phyloP scores from a whole-genome alignment of 2,329 filamentous ascomycete genomes.

The Thyridium curvatum region DNA sequence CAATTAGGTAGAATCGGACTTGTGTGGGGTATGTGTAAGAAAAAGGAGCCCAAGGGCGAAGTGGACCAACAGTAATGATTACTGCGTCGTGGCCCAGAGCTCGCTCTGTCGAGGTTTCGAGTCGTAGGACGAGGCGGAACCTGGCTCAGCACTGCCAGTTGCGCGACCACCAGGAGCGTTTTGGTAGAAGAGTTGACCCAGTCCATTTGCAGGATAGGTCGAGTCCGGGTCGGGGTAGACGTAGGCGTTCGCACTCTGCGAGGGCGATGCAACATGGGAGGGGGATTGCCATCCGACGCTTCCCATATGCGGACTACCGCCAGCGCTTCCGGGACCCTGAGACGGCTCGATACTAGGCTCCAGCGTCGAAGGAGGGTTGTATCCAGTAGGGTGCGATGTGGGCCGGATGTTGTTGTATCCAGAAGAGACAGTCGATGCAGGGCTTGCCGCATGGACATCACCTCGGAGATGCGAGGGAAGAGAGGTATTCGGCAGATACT shows the following conservation, averaged over 20 bases:
- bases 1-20: too few relatives aligned
- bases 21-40: too few relatives aligned
- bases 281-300: slow-evolving; percentile 84
- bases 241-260: slow-evolving; percentile 60
- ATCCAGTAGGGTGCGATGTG: slow-evolving; percentile 80
- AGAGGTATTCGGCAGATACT: slow-evolving; percentile 71
- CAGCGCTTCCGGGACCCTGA: slow-evolving; percentile 62
- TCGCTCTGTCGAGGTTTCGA: slow-evolving; percentile 51
- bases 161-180: slow-evolving; percentile 57
- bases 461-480: slow-evolving; percentile 77
- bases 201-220: slow-evolving; percentile 54
- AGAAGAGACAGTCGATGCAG: slow-evolving; percentile 60
- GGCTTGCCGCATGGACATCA: slow-evolving; percentile 66
- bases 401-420: slow-evolving; percentile 56
- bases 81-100: slow-evolving; percentile 46
- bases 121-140: slow-evolving; percentile 47
- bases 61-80: slow-evolving; percentile 7
- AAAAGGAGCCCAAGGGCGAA: too few relatives aligned
- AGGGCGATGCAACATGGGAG: slow-evolving; percentile 64
- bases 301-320: slow-evolving; percentile 79
- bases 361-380: slow-evolving; percentile 77
- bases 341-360: slow-evolving; percentile 80
- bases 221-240: slow-evolving; percentile 76
- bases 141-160: slow-evolving; percentile 68
- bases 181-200: slow-evolving; percentile 68